These are phyloP conservation scores for Corchorus olitorius DNA, from an alignment of 345 rosid genomes.

Conservation along the genomic window DNA sequence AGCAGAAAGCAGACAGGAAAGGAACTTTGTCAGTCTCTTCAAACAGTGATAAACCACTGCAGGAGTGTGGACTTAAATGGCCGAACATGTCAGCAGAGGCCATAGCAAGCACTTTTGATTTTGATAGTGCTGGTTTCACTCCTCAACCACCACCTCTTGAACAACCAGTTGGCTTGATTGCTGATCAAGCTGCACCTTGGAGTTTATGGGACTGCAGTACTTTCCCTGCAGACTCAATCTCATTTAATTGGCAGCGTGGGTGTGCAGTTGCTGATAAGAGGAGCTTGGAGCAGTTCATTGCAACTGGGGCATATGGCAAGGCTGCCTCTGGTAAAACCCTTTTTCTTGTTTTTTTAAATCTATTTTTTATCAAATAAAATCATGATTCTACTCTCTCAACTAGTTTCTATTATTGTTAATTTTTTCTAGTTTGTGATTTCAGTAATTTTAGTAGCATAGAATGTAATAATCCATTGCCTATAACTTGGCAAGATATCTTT, in stretches of 20 bases:
- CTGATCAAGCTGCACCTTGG: constrained; percentile 6
- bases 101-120: background rate
- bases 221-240: constrained; percentile 5
- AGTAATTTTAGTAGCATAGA: background rate
- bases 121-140: constrained; percentile 7
- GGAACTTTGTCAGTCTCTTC: background rate
- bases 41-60: background rate
- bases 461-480: background rate
- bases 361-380: background rate
- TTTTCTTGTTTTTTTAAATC: background rate
- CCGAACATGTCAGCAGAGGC: background rate
- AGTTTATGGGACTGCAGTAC: background rate
- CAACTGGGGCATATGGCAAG: constrained; percentile 2
- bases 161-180: background rate
- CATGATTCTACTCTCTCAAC: background rate
- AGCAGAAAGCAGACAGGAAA: constrained; percentile 14
- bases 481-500: background rate
- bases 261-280: background rate
- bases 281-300: constrained; percentile 9
- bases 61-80: background rate
- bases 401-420: background rate
- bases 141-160: constrained; percentile 1
- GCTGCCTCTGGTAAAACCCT: constrained; percentile 13
- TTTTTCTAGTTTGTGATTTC: background rate
- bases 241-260: constrained; percentile 4